A percentile compares a stretch with the other conserved stretches of the same genome.
Conservation (phyloP, 495 filamentous ascomycete species). For the Hypoxylon crocopeplum region DNA sequence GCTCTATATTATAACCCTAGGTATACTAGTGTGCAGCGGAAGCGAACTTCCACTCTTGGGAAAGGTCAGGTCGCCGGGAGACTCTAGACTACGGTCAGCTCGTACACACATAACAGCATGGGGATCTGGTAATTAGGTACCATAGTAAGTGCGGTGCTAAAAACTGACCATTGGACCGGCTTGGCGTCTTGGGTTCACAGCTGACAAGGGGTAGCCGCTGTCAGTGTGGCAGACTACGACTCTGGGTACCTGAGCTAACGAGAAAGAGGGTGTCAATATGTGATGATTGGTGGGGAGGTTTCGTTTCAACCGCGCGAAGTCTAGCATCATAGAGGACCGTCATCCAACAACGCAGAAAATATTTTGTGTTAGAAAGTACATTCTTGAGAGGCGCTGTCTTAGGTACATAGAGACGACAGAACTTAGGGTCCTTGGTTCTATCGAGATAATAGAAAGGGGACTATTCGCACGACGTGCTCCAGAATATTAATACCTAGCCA, state of each 20-base stretch:
- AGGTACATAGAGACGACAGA: too few relatives aligned
- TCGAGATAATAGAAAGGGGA: too few relatives aligned
- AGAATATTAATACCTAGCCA: too few relatives aligned
- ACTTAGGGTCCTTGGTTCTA: too few relatives aligned
- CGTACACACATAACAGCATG: conserved; percentile 1
- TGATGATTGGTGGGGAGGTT: not conserved
- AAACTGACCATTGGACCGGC: conserved; percentile 11
- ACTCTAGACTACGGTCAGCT: conserved; percentile 16
- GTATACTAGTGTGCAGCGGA: conserved; percentile 14
- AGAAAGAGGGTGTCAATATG: not conserved
- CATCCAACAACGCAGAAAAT: too few relatives aligned
- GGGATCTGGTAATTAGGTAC: not conserved
- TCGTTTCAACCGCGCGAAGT: not conserved
- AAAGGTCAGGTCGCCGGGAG: conserved; percentile 7
- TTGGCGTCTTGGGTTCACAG: conserved; percentile 8
- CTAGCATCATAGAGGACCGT: too few relatives aligned
- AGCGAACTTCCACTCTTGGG: conserved; percentile 25
- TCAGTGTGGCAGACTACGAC: conserved; percentile 3
- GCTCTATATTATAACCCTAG: conserved; percentile 1
- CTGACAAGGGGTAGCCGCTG: conserved; percentile 3
- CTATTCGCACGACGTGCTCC: too few relatives aligned
- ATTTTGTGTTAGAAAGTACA: too few relatives aligned
- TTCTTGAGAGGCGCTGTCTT: not conserved
- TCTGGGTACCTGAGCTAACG: conserved; percentile 15
- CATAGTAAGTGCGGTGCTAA: not conserved